Percentiles rank a stretch among this genome's conserved stretches.
Evolutionary conservation across 2,329 filamentous ascomycete species (phyloP).

Genomic region (Raffaelea deltoideospora): DNA sequence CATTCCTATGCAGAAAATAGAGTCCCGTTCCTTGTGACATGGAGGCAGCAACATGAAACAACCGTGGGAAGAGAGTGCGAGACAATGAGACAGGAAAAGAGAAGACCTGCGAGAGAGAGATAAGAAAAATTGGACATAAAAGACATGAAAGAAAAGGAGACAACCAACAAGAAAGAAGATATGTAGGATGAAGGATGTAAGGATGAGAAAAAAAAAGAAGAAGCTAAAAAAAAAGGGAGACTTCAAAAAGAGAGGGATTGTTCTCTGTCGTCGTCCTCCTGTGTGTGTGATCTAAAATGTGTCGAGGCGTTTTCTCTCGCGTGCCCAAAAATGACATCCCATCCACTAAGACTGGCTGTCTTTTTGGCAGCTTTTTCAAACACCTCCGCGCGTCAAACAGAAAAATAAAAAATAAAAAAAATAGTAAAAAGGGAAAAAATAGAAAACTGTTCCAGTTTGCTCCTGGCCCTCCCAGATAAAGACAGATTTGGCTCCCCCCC

Average conservation of each 20-base stretch:
- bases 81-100: background rate
- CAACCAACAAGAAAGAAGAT: background rate
- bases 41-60: background rate
- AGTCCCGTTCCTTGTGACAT: background rate
- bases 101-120: background rate
- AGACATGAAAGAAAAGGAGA: background rate
- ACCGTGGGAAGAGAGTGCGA: background rate
- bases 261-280: too few relatives aligned
- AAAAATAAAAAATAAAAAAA: too few relatives aligned
- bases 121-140: background rate
- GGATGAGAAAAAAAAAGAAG: background rate
- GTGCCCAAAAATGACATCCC: too few relatives aligned
- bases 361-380: too few relatives aligned
- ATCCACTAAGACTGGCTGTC: too few relatives aligned
- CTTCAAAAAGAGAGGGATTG: background rate
- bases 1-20: conserved; percentile 3
- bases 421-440: too few relatives aligned
- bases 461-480: too few relatives aligned
- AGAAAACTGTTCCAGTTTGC: too few relatives aligned
- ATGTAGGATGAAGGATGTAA: background rate
- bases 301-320: too few relatives aligned
- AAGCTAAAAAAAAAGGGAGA: background rate
- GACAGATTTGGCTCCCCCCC: too few relatives aligned
- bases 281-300: too few relatives aligned
- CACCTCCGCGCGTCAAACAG: too few relatives aligned